Evolutionary conservation across 306 rosid genomes (phyloP).

Genomic region (apple (Malus domestica)): ASM211411v1 NC_041790.1:8566501-8567000

Average conservation of each 20-base stretch:
- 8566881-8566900: conserved; percentile 84
- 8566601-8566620: not conserved
- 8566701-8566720: conserved; percentile 59
- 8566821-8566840: conserved; percentile 76
- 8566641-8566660: not conserved
- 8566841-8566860: conserved; percentile 70
- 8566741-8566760: conserved; percentile 71
- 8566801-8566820: conserved; percentile 78
- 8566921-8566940: conserved; percentile 62
- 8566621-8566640: not conserved
- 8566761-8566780: conserved; percentile 54
- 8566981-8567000: conserved; percentile 30
- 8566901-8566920: conserved; percentile 50
- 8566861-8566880: conserved; percentile 76
- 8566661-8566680: not conserved
- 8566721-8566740: conserved; percentile 58
- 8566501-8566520: conserved; percentile 88
- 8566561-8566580: too few species aligned
- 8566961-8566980: conserved; percentile 63
- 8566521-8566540: conserved; percentile 22
- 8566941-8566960: conserved; percentile 87
- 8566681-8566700: conserved; percentile 45
- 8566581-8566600: not conserved
- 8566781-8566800: conserved; percentile 74
- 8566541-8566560: too few species aligned